These are phyloP conservation scores for Epichloe brachyelytri DNA, from an alignment of 2,329 filamentous ascomycete genomes.

Conservation along the genomic window DNA sequence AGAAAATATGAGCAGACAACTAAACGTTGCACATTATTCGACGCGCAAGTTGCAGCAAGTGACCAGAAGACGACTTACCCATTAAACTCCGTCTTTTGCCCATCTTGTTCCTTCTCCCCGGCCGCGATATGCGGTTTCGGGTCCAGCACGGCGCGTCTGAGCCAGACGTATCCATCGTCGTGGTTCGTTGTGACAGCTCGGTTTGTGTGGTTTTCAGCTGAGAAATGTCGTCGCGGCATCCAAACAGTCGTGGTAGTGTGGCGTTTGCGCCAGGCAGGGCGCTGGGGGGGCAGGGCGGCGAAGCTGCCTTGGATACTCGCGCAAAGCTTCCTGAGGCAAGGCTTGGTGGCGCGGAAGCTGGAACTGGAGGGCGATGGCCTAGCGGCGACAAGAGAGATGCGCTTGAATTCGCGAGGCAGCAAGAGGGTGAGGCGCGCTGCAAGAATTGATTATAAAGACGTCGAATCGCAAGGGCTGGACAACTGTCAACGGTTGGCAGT, in stretches of 20 bases:
- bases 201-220: background rate
- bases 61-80: constrained; percentile 20
- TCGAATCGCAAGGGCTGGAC: background rate
- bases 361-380: background rate
- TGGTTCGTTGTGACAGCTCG: constrained; percentile 19
- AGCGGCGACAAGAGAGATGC: background rate
- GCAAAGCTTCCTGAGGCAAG: background rate
- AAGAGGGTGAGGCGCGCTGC: background rate
- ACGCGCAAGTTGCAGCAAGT: background rate
- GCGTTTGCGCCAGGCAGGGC: constrained; percentile 5
- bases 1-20: background rate
- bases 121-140: constrained; percentile 30
- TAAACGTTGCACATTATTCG: background rate
- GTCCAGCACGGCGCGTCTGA: constrained; percentile 29
- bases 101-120: constrained; percentile 18
- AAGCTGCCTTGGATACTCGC: background rate
- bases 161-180: constrained; percentile 40
- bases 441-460: background rate
- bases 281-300: background rate
- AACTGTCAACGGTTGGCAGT: constrained; percentile 4
- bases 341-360: background rate
- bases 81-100: constrained; percentile 21
- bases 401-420: background rate
- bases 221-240: background rate
- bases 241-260: constrained; percentile 9